These are phyloP conservation scores for Rhizopogon vinicolor DNA, from an alignment of 768 basidiomycete genomes.

Conservation along the genomic window DNA sequence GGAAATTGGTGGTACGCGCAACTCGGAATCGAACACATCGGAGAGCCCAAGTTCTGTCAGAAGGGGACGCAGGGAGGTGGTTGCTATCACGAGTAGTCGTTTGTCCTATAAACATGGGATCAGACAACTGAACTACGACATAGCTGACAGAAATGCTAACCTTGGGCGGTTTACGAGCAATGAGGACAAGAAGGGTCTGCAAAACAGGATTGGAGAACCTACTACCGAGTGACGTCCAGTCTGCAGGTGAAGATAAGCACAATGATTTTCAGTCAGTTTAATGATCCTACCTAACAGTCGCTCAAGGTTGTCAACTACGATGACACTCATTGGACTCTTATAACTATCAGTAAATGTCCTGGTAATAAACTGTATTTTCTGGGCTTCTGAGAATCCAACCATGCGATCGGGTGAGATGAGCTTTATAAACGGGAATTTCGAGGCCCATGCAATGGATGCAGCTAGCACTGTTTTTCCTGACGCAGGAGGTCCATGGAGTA, in stretches of 20 bases:
- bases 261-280: background rate
- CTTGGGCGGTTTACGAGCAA: conserved; percentile 89
- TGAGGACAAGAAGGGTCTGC: conserved; percentile 84
- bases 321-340: conserved; percentile 94
- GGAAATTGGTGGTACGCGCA: conserved; percentile 80
- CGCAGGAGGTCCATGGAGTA: conserved; percentile 86
- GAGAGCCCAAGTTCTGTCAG: conserved; percentile 83
- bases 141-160: conserved; percentile 33
- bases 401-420: conserved; percentile 93
- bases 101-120: conserved; percentile 56
- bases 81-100: conserved; percentile 87
- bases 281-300: conserved; percentile 71
- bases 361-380: conserved; percentile 87
- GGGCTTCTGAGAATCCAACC: conserved; percentile 92
- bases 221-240: conserved; percentile 97
- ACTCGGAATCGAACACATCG: conserved; percentile 86
- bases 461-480: conserved; percentile 95
- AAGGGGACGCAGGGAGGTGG: conserved; percentile 83
- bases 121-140: background rate
- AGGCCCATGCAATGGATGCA: conserved; percentile 88
- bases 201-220: conserved; percentile 93
- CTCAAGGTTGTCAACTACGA: conserved; percentile 94
- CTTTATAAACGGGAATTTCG: conserved; percentile 98
- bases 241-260: conserved; percentile 33
- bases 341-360: conserved; percentile 95